Evolutionary conservation across 2,329 filamentous ascomycete species (phyloP).

Genomic region (Coleophoma cylindrospora): DNA sequence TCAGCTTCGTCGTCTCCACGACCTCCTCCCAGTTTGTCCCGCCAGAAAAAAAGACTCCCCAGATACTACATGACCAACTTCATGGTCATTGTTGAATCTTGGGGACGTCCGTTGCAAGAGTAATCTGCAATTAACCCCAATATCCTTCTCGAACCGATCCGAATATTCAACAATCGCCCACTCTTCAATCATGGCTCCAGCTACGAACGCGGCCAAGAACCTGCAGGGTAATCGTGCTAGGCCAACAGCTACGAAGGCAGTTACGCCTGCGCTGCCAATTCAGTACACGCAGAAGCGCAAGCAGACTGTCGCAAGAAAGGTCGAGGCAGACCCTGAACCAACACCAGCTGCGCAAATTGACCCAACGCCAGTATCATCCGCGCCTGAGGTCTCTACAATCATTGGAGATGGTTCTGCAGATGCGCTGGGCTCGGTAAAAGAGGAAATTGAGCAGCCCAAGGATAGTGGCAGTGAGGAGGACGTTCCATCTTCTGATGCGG

Average conservation of each 20-base stretch:
- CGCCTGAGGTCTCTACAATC: slow-evolving; percentile 6
- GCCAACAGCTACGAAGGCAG: slow-evolving; percentile 15
- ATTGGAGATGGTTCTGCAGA: slow-evolving; percentile 13
- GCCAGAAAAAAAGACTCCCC: slow-evolving; percentile 20
- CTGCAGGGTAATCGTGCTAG: slow-evolving; percentile 24
- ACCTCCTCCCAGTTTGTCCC: not conserved
- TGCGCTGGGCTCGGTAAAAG: not conserved
- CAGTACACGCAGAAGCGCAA: slow-evolving; percentile 26
- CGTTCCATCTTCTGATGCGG: too few species aligned
- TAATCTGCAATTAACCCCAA: too few species aligned
- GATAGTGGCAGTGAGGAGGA: too few species aligned
- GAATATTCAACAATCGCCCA: slow-evolving; percentile 2
- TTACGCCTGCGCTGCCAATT: slow-evolving; percentile 27
- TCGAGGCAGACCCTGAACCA: not conserved
- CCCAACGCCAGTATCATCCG: slow-evolving; percentile 4
- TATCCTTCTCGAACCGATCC: too few species aligned
- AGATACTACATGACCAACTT: slow-evolving; percentile 26
- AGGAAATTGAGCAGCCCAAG: too few species aligned
- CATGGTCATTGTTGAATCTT: slow-evolving; percentile 29
- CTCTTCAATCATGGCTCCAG: slow-evolving; percentile 19
- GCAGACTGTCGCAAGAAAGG: slow-evolving; percentile 10
- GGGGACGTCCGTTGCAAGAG: slow-evolving; percentile 25
- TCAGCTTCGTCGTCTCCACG: not conserved
- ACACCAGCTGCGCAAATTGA: slow-evolving; percentile 5
- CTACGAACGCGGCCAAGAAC: slow-evolving; percentile 19